Conservation (phyloP, 164 flowering plant genomes). For the Paratinospora sagittata region DNA sequence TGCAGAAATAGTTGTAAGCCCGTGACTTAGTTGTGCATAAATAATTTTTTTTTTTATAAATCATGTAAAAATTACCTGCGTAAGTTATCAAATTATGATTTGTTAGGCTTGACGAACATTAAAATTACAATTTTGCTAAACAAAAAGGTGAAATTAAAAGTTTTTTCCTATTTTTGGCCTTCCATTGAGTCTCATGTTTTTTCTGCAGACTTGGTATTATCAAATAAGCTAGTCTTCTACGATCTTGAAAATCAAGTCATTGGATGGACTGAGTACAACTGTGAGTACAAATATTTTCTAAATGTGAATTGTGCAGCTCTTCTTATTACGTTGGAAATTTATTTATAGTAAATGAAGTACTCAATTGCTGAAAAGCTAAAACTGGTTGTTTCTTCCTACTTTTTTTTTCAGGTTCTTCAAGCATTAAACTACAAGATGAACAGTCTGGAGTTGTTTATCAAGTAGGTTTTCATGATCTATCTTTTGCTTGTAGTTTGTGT, state of each 20-base stretch:
- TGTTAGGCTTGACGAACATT: neutral
- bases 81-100: neutral
- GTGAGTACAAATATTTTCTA: conserved; percentile 38
- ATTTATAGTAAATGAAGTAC: neutral
- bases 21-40: neutral
- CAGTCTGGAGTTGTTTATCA: conserved; percentile 56
- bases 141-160: neutral
- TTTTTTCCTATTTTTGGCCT: neutral
- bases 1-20: too few relatives aligned
- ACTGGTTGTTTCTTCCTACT: neutral
- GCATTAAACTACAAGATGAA: conserved; percentile 65
- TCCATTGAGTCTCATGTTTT: conserved; percentile 8
- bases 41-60: neutral
- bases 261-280: conserved; percentile 84
- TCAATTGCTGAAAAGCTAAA: neutral
- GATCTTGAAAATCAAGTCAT: conserved; percentile 72
- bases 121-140: neutral
- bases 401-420: conserved; percentile 69
- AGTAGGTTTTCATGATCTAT: conserved; percentile 41
- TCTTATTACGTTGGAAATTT: neutral
- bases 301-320: neutral
- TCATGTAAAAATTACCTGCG: neutral
- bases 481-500: conserved; percentile 19
- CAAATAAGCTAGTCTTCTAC: conserved; percentile 70
- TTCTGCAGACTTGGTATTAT: conserved; percentile 68